Base-by-base conservation (phyloP, 2,329 filamentous ascomycete genomes). In the Stemphylium lycopersici region DNA sequence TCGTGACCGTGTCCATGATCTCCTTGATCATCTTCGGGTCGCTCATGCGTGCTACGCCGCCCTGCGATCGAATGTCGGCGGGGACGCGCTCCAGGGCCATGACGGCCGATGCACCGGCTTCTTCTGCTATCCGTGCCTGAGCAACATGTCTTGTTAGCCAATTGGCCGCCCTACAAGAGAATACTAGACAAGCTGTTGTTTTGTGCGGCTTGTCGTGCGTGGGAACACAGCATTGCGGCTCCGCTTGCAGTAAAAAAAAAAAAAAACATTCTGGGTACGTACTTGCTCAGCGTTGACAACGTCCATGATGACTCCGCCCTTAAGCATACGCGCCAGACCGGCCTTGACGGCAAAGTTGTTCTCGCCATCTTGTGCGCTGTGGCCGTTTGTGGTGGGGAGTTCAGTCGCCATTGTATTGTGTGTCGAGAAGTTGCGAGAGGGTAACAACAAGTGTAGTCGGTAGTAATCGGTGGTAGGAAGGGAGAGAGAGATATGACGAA, bases 221-320 rank as follows among this genome's bases (percentile, higher is more conserved):
- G 26, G 26, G 8, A 29, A 29, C 26, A 29, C 26, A 2, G 26
- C 26, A 29, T 29, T 29, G 26, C 26, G 26, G 10, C 26, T 29
- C 26, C 10, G 26, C 26, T 29, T 29, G 26, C 26, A 29, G 26
- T 34, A 32, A 13, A 34, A 22, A 6, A 13, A 10, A n/a, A n/a
- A n/a, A n/a, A n/a, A n/a, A n/a, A n/a, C n/a, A n/a, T 15, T 26
- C 24, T 33, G 38, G 38, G 24, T 32, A 59, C 68, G 52, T 75
- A 87, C 87, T 81, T 90, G 93, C 73, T 91, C 90, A 22, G 92
- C 90, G 76, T 93, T 91, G 61, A 96, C 91, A 54, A 98, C 95
- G 78, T 99, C 95, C 95, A 99, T 99, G 79, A 99, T 99, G 63
- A 99, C 95, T 70, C 95, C 95, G 75, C 95, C 95, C 84, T 98